These are phyloP conservation scores for Neurospora sp. DNA, from an alignment of 495 filamentous ascomycete genomes.

Conservation along the genomic window DNA sequence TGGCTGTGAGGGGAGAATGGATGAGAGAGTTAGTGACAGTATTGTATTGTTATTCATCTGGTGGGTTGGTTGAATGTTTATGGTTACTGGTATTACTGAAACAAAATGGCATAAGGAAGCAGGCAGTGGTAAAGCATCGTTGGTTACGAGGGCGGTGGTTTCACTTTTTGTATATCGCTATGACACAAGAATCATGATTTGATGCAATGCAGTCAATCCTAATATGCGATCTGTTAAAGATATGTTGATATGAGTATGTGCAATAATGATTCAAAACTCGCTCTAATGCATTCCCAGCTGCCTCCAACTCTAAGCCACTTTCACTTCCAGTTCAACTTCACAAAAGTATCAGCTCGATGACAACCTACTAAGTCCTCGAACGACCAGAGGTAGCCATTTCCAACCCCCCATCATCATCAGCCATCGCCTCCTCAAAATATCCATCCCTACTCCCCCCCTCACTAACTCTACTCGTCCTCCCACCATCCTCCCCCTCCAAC, in stretches of 20 bases:
- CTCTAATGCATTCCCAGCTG: not conserved
- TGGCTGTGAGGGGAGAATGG: not conserved
- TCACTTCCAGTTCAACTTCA: not conserved
- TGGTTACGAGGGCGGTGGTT: not conserved
- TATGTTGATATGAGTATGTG: not conserved
- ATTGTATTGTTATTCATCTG: not conserved
- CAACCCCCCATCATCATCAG: not conserved
- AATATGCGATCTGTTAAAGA: not conserved
- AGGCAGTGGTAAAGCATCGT: not conserved
- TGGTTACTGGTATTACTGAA: not conserved
- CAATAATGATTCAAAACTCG: not conserved
- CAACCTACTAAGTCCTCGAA: not conserved
- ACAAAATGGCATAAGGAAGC: not conserved
- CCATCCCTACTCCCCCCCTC: not conserved
- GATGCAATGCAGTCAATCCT: not conserved
- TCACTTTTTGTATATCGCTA: not conserved
- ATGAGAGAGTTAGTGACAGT: not conserved
- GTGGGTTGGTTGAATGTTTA: not conserved
- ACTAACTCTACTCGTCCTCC: not conserved
- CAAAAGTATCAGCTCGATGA: not conserved
- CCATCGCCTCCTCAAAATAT: not conserved
- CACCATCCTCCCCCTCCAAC: slow-evolving; percentile 7
- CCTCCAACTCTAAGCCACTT: not conserved
- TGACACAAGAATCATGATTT: not conserved
- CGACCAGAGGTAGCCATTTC: not conserved